Evolutionary conservation across 1,139 yeast genomes (phyloP).

Genomic region (Hansenula anomala): DNA sequence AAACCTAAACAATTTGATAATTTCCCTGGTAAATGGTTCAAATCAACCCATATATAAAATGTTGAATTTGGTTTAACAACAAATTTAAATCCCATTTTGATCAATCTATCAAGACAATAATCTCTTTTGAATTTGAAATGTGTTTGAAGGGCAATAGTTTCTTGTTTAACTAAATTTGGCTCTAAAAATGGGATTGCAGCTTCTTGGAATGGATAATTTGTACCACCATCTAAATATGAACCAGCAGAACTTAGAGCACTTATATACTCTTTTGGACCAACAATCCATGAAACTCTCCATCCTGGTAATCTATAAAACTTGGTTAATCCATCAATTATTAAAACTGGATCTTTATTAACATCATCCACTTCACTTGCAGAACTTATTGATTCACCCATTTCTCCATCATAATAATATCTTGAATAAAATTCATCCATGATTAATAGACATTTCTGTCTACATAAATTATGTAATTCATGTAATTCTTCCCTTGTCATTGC

Average conservation of each 20-base stretch:
- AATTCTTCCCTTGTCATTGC: conserved; percentile 51
- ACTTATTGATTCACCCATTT: conserved; percentile 50
- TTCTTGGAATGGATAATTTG: conserved; percentile 61
- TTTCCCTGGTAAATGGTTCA: conserved; percentile 55
- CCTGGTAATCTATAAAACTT: conserved; percentile 67
- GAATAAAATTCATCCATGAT: conserved; percentile 69
- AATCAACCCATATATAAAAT: conserved; percentile 60
- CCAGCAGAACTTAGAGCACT: conserved; percentile 59
- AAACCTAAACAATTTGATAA: conserved; percentile 59
- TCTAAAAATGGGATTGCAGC: conserved; percentile 57
- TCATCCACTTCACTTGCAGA: conserved; percentile 54
- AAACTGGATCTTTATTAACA: conserved; percentile 58
- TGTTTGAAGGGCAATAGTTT: conserved; percentile 57
- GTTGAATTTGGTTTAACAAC: conserved; percentile 56
- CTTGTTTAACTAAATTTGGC: conserved; percentile 45
- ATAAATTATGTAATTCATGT: conserved; percentile 48
- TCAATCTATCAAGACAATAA: conserved; percentile 47
- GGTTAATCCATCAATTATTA: conserved; percentile 60
- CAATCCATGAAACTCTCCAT: conserved; percentile 66
- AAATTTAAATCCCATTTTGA: conserved; percentile 55
- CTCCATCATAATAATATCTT: conserved; percentile 58
- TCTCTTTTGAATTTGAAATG: conserved; percentile 63
- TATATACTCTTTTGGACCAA: conserved; percentile 64
- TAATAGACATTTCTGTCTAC: conserved; percentile 50
- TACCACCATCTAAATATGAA: conserved; percentile 61